Evolutionary conservation across 306 rosid genomes (phyloP).

Genomic region (Senna siamea): DNA sequence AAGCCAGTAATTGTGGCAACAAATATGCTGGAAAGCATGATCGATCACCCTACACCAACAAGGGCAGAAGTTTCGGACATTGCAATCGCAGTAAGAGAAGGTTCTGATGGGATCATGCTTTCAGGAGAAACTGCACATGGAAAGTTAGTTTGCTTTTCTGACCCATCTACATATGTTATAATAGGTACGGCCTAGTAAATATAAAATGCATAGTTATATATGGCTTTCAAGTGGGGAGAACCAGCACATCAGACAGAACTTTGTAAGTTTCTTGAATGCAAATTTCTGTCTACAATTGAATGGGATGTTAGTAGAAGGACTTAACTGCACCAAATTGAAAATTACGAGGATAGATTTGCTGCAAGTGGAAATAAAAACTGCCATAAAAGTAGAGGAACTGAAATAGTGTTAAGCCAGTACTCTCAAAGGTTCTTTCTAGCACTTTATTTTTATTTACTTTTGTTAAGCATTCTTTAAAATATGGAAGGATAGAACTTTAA

Average conservation of each 20-base stretch:
- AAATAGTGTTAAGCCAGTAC: neutral
- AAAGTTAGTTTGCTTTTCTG: constrained; percentile 65
- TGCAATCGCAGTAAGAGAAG: constrained; percentile 93
- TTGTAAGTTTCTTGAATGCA: neutral
- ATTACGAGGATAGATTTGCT: no score
- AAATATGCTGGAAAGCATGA: constrained; percentile 99
- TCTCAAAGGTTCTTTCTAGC: neutral
- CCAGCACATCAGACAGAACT: neutral
- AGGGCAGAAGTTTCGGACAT: constrained; percentile 98
- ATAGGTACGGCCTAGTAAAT: neutral
- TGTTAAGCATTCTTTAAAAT: neutral
- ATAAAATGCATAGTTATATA: constrained; percentile 8
- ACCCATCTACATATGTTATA: neutral
- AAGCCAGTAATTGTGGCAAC: constrained; percentile 98
- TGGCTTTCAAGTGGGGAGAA: constrained; percentile 9
- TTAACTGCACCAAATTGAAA: neutral
- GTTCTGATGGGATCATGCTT: constrained; percentile 97
- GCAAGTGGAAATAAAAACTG: neutral
- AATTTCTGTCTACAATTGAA: constrained; percentile 8
- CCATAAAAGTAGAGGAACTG: neutral
- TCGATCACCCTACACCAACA: constrained; percentile 91
- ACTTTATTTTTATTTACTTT: neutral
- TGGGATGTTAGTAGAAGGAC: neutral
- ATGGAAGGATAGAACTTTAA: neutral
- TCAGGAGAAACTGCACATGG: constrained; percentile 99